Conservation (phyloP, 352 stramenopile species). For the Globisporangium irregulare region DNA sequence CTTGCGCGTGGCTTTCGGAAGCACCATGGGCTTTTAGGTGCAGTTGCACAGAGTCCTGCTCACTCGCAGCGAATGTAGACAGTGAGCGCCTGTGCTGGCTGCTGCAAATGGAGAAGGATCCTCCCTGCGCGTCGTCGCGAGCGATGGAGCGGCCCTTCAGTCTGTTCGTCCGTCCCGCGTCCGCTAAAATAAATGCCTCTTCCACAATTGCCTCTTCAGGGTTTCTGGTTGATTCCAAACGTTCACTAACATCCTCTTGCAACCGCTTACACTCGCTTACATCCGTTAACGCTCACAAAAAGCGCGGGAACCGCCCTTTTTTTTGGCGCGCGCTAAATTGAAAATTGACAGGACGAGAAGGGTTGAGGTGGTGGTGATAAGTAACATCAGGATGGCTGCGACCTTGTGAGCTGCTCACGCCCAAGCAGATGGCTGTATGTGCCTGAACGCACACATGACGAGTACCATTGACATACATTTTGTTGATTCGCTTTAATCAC, state of each 20-base stretch:
- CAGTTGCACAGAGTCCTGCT: background rate
- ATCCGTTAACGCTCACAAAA: slow-evolving; percentile 4
- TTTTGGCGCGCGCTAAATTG: background rate
- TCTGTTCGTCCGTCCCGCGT: slow-evolving; percentile 1
- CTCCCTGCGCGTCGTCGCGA: slow-evolving; percentile 2
- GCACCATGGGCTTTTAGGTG: slow-evolving; percentile 10
- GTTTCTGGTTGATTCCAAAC: slow-evolving; percentile 2
- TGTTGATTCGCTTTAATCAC: background rate
- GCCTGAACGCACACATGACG: background rate
- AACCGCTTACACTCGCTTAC: background rate
- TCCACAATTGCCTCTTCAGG: background rate
- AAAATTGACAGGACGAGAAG: background rate
- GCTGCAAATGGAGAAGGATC: background rate
- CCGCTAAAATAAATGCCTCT: background rate
- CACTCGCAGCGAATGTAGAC: background rate
- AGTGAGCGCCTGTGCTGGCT: background rate
- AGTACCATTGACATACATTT: background rate
- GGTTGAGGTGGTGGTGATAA: background rate
- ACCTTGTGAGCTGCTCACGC: background rate
- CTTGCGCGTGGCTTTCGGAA: slow-evolving; percentile 15
- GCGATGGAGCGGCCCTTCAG: slow-evolving; percentile 5
- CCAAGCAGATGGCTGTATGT: background rate
- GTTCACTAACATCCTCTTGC: background rate
- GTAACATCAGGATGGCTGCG: background rate
- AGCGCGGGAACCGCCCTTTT: slow-evolving; percentile 12